Percentiles rank a stretch among this genome's conserved stretches.
These are phyloP conservation scores for Penicillium sp. DNA, from an alignment of 2,329 filamentous ascomycete species.

Conservation along the genomic window DNA sequence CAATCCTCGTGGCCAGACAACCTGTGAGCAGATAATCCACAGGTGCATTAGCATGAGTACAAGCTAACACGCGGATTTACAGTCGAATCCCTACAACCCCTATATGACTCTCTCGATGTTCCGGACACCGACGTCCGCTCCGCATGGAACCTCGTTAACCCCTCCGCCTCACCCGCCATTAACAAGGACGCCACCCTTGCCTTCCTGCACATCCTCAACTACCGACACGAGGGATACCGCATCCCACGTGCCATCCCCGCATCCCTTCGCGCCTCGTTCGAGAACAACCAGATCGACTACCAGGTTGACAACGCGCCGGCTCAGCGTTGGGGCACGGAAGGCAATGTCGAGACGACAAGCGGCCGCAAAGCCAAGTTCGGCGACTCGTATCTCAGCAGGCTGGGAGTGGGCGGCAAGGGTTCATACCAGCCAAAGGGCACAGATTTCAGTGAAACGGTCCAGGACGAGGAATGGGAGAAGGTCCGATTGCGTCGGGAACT, in stretches of 20 bases:
- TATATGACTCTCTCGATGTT: constrained; percentile 74
- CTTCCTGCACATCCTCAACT: constrained; percentile 95
- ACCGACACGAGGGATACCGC: constrained; percentile 91
- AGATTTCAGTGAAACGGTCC: constrained; percentile 83
- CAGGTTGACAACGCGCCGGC: constrained; percentile 78
- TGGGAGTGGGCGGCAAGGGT: constrained; percentile 76
- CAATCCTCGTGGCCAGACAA: constrained; percentile 81
- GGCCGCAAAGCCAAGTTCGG: constrained; percentile 97
- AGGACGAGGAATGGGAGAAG: constrained; percentile 95
- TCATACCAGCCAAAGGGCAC: constrained; percentile 83
- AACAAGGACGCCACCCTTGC: constrained; percentile 94
- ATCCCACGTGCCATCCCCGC: constrained; percentile 91
- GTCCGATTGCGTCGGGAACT: constrained; percentile 93
- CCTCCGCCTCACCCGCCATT: constrained; percentile 77
- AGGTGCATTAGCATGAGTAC: neutral
- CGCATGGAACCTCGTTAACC: constrained; percentile 97
- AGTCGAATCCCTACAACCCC: constrained; percentile 78
- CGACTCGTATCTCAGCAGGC: constrained; percentile 89
- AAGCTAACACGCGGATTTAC: constrained; percentile 13
- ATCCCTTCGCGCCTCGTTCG: constrained; percentile 87
- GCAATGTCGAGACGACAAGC: constrained; percentile 78
- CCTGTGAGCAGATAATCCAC: constrained; percentile 61
- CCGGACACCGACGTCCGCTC: constrained; percentile 81
- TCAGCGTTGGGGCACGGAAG: constrained; percentile 77
- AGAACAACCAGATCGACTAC: constrained; percentile 96